Evolutionary conservation across 2,329 filamentous ascomycete genomes (phyloP), one percentile per base, ranked within the genome.

Genomic region (Ascochyta koolunga): DNA sequence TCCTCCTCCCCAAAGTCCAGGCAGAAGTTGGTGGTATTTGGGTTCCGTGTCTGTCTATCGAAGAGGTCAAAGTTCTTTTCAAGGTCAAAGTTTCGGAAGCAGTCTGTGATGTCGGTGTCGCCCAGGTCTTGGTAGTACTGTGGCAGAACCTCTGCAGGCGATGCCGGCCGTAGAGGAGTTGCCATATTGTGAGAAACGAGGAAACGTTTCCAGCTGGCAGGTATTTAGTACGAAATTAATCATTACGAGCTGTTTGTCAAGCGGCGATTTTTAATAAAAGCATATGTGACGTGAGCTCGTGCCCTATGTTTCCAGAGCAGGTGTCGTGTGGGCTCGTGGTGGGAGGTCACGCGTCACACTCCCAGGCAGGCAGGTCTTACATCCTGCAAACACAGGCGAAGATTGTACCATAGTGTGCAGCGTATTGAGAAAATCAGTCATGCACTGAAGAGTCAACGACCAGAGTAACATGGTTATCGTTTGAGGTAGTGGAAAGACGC

Each of bases 1-100:
- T 78, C 69, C 2, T 81, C 72, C 38, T 80, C 79, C 10, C 83
- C 83, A 65, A 89, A 89, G 61, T 88, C 83, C n/a, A 89, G 76
- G 27, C 87, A 81, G 61, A 89, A 89, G 67, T 88, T 89, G 29
- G 64, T 72, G 18, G 81, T 82, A 0, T 67, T 52, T 1, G 73
- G 70, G 37, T 74, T 68, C 13, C 74, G 70, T 4, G 80, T 78
- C 35, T 77, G 69, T 1, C 67, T 40, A 52, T 81, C 72, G 39
- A 80, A 79, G 2, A 71, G 58, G 0, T 77, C 61, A 54, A 85
- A 85, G 36, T 80, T 78, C 0, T 66, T 64, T 3, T 73, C 60
- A 27, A 79, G 61, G 66, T 89, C 86, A 45, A 88, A 83, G 64
- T 86, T 72, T 18, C 71, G 62, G 60, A 86, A 86, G 22, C 69